Conservation (phyloP, 1,284 basidiomycete species). For the Coriolopsis trogii region DNA sequence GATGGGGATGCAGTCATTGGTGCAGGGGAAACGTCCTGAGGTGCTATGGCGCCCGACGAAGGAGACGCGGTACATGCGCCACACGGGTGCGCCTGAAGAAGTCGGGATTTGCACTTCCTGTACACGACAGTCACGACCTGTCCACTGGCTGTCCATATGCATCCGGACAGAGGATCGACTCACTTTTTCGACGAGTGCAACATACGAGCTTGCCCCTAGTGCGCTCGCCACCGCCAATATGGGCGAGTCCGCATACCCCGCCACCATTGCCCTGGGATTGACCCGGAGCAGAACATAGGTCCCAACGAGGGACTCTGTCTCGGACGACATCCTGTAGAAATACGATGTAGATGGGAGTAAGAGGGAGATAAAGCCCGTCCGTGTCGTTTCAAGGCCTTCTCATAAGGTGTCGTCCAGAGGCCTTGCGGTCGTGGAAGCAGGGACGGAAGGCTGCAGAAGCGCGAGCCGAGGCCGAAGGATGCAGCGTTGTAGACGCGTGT, state of each 20-base stretch:
- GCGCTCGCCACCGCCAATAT: slow-evolving; percentile 9
- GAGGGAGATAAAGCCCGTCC: neutral
- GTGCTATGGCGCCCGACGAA: slow-evolving; percentile 9
- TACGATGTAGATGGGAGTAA: neutral
- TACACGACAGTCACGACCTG: neutral
- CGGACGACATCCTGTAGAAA: neutral
- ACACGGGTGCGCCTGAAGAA: neutral
- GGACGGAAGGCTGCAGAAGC: neutral
- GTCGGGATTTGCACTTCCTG: slow-evolving; percentile 12
- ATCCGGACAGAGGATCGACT: neutral
- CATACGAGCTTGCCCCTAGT: slow-evolving; percentile 5
- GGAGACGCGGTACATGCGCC: slow-evolving; percentile 10
- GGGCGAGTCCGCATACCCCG: slow-evolving; percentile 9
- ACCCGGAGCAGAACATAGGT: slow-evolving; percentile 8
- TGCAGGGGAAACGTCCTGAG: neutral
- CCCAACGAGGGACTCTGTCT: slow-evolving; percentile 7
- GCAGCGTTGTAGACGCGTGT: slow-evolving; percentile 7
- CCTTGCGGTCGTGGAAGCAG: slow-evolving; percentile 1
- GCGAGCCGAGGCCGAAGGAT: neutral
- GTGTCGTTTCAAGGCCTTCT: neutral
- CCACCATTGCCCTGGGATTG: slow-evolving; percentile 14
- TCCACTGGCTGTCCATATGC: neutral
- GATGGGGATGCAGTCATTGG: slow-evolving; percentile 4
- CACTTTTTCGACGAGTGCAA: slow-evolving; percentile 14
- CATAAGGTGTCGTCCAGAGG: neutral